phyloP scores from a whole-genome alignment of 176 grass and related monocot genomes.

The Aegilops umbellulata region DNA sequence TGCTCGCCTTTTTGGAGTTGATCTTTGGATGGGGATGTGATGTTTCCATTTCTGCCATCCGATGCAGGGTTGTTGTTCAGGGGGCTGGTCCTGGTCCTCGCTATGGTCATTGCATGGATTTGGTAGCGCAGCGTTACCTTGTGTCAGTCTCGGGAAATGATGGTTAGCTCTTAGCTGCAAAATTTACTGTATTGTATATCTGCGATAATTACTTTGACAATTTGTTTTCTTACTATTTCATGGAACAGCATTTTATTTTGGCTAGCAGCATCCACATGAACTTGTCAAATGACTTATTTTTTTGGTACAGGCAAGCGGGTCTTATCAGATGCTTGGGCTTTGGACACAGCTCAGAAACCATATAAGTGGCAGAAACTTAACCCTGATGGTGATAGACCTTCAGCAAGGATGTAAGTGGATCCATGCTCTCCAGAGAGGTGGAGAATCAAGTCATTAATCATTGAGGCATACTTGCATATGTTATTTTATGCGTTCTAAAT shows the following conservation, averaged over 20 bases:
- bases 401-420: slow-evolving; percentile 80
- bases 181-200: neutral
- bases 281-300: slow-evolving; percentile 9
- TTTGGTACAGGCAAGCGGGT: slow-evolving; percentile 66
- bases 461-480: neutral
- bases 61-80: slow-evolving; percentile 85
- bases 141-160: slow-evolving; percentile 95
- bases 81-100: slow-evolving; percentile 87
- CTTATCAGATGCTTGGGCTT: slow-evolving; percentile 93
- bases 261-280: neutral
- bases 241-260: neutral
- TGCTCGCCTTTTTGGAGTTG: slow-evolving; percentile 4
- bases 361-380: slow-evolving; percentile 99
- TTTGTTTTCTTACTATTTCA: neutral
- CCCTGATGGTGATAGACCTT: slow-evolving; percentile 93
- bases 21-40: slow-evolving; percentile 23
- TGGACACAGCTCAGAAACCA: slow-evolving; percentile 97
- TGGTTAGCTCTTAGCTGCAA: slow-evolving; percentile 47
- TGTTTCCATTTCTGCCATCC: slow-evolving; percentile 15
- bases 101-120: slow-evolving; percentile 98
- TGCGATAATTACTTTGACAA: neutral
- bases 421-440: neutral
- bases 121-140: slow-evolving; percentile 89
- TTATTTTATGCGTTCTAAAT: slow-evolving; percentile 19
- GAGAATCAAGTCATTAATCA: slow-evolving; percentile 4